Evolutionary conservation across 192 early-diverging fungal species (phyloP).

Genomic region (Martensiomyces pterosporus): DNA sequence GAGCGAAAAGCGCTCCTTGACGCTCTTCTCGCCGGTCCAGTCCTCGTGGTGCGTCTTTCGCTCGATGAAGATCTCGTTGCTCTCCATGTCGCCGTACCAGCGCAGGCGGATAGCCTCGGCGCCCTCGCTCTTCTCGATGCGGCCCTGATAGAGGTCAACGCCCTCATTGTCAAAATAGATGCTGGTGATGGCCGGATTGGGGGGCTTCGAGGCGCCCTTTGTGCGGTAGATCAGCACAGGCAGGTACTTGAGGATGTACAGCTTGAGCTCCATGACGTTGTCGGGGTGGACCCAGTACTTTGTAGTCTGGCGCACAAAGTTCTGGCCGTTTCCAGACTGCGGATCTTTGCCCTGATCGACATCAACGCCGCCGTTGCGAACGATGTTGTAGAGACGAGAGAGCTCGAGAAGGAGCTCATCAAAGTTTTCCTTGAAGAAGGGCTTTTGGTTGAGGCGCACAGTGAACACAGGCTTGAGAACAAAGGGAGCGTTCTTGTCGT

Average conservation of each 20-base stretch:
- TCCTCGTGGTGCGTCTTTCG: constrained; percentile 97
- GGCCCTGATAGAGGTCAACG: constrained; percentile 83
- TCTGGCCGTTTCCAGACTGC: constrained; percentile 49
- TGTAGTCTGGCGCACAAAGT: constrained; percentile 78
- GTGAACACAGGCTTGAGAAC: constrained; percentile 73
- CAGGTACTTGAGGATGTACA: constrained; percentile 81
- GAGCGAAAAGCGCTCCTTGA: constrained; percentile 87
- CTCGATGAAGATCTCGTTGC: constrained; percentile 90
- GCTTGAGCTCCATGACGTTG: constrained; percentile 92
- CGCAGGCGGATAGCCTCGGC: constrained; percentile 87
- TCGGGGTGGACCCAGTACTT: constrained; percentile 98
- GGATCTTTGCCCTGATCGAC: constrained; percentile 44
- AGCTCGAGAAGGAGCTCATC: constrained; percentile 81
- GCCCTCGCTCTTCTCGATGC: constrained; percentile 83
- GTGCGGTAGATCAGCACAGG: constrained; percentile 87
- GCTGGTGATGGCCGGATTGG: constrained; percentile 87
- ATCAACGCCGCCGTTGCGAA: constrained; percentile 68
- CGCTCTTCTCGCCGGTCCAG: constrained; percentile 83
- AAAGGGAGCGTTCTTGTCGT: constrained; percentile 92
- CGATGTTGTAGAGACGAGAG: constrained; percentile 71
- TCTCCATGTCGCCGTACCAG: constrained; percentile 92
- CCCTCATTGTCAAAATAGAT: constrained; percentile 90
- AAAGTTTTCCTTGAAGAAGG: constrained; percentile 83
- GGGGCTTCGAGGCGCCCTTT: constrained; percentile 60
- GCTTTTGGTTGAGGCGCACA: constrained; percentile 75